Evolutionary conservation across 176 grass and related monocot genomes (phyloP).

Genomic region (Musa beccarii): DNA sequence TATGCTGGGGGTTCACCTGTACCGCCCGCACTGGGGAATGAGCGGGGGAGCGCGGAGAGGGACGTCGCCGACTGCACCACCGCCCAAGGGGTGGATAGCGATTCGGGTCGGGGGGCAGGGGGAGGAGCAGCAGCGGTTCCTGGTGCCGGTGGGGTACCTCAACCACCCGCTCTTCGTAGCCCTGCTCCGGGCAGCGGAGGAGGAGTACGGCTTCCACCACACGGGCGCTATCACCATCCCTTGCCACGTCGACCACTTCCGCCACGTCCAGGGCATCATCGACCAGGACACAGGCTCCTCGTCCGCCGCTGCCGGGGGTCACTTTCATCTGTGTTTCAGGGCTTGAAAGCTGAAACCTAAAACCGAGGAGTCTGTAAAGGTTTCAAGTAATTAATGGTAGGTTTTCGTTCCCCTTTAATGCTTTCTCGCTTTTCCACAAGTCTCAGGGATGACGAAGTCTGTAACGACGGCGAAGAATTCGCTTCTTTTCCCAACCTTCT

Average conservation of each 20-base stretch:
- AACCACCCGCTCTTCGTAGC: slow-evolving; percentile 13
- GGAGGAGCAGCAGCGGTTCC: slow-evolving; percentile 4
- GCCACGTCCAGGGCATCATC: slow-evolving; percentile 8
- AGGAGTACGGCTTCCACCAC: slow-evolving; percentile 17
- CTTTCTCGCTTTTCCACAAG: too few relatives aligned
- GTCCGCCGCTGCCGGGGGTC: too few relatives aligned
- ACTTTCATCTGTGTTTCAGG: slow-evolving; percentile 15
- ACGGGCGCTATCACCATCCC: slow-evolving; percentile 13
- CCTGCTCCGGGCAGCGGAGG: slow-evolving; percentile 4
- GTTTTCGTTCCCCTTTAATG: too few relatives aligned
- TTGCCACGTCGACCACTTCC: slow-evolving; percentile 17
- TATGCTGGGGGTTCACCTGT: not conserved
- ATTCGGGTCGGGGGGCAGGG: slow-evolving; percentile 1
- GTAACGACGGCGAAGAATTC: too few relatives aligned
- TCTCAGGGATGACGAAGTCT: too few relatives aligned
- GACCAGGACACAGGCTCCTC: not conserved
- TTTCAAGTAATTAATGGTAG: not conserved
- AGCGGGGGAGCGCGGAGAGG: not conserved
- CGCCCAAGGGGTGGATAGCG: slow-evolving; percentile 8
- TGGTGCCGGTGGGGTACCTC: slow-evolving; percentile 13
- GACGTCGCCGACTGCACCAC: not conserved
- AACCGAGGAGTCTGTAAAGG: not conserved
- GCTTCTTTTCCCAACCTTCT: too few relatives aligned
- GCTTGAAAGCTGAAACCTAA: not conserved
- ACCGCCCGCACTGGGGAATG: not conserved